phyloP scores from a whole-genome alignment of 73 alveolate species.

The Stentor coeruleus region DNA sequence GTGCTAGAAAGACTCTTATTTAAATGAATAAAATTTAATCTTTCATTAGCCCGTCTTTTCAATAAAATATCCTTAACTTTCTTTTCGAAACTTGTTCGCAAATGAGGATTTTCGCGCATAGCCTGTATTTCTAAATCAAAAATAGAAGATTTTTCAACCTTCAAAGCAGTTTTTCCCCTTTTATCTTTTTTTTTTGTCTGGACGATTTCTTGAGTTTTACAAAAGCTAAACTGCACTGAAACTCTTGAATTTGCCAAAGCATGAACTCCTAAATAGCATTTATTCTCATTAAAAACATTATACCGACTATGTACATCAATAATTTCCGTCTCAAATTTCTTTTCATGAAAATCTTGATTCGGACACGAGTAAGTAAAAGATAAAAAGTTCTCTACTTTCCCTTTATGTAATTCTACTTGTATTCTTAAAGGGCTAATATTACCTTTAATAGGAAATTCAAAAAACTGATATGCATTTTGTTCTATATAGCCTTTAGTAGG shows the following conservation, averaged over 20 bases:
- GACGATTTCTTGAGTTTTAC: background rate
- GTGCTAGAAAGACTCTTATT: background rate
- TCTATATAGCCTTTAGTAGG: background rate
- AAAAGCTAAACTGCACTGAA: no score
- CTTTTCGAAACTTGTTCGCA: background rate
- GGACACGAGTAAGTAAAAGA: background rate
- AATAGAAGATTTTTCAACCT: background rate
- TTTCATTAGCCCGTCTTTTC: background rate
- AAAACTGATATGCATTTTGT: background rate
- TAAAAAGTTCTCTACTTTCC: background rate
- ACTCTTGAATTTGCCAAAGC: background rate
- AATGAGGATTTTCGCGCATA: background rate
- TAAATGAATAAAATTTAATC: background rate
- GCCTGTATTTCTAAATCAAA: background rate
- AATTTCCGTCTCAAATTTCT: background rate
- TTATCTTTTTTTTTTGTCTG: background rate
- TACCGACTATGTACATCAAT: background rate
- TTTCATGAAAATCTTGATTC: background rate
- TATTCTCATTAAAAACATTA: background rate
- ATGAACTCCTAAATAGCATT: background rate
- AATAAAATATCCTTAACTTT: background rate
- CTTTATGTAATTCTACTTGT: background rate
- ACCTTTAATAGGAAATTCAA: background rate
- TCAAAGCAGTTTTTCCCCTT: no score
- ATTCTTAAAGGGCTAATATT: background rate